Base-by-base conservation (phyloP, 768 basidiomycete genomes). In the Hydnum rufescens region DNA sequence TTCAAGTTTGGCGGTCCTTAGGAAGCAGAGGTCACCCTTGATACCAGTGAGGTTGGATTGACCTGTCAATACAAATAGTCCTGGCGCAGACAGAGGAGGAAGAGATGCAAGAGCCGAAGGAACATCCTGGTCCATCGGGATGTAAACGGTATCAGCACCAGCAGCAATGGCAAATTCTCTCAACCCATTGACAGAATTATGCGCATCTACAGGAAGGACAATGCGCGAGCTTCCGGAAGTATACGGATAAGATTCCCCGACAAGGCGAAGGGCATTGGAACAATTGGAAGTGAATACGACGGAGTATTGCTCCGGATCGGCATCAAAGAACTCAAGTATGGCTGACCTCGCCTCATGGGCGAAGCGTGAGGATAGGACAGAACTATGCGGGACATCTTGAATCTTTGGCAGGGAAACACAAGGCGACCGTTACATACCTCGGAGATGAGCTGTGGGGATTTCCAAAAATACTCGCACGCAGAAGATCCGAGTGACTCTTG, bases 231-330 rank as follows among this genome's bases (percentile, higher is more conserved):
- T 74, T n/a, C 69, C 72, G 34, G 66, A 66, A 3, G 61, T 63
- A 60, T 86, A 88, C 0, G 80, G 82, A 58, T 77, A 89, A 0
- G 82, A 70, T 63, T 89, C 85, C 31, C 84, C 86, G 36, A 88
- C 73, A 30, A 89, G 71, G 60, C 86, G 87, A 58, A 89, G 68
- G 0, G 85, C 83, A 3, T 71, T 80, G 4, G 79, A 78, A 4
- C 85, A 80, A 60, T 88, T 88, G 5, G 80, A 66, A 3, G 84
- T 87, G 64, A 87, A 88, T 47, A 88, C 69, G 51, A 87, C 83
- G 6, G 81, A 77, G 62, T 85, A 88, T 4, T 59, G 48, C 0
- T 78, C 81, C 23, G 73, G 70, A 3, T 82, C 72, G 18, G 85
- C 86, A 36, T 72, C 70, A 62, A 89, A 84, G 66, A 84, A 86